These are phyloP conservation scores for Cryptococcus deneoformans DNA, from an alignment of 1,284 basidiomycete genomes.

Conservation along the genomic window DNA sequence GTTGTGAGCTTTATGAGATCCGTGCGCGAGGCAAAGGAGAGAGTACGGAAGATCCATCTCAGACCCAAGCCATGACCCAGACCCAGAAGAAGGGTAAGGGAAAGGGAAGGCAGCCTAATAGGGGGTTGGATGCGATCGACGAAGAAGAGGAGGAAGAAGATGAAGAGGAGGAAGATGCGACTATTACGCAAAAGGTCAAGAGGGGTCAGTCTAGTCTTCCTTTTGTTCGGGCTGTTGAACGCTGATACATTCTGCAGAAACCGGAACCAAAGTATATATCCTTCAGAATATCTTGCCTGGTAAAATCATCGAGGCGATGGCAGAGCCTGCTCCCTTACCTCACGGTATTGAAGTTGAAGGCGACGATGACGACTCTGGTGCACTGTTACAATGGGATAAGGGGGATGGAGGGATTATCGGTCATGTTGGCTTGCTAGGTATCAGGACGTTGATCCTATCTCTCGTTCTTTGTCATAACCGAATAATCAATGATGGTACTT, in stretches of 20 bases:
- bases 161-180: constrained; percentile 16
- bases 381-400: constrained; percentile 44
- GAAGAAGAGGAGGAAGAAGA: constrained; percentile 26
- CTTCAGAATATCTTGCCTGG: constrained; percentile 39
- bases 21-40: constrained; percentile 10
- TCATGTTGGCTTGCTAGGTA: constrained; percentile 38
- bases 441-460: constrained; percentile 44
- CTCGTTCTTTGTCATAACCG: constrained; percentile 39
- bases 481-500: constrained; percentile 39
- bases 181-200: constrained; percentile 2
- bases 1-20: constrained; percentile 45
- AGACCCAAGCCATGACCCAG: constrained; percentile 8
- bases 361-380: constrained; percentile 36
- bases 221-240: neutral
- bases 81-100: constrained; percentile 26
- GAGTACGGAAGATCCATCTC: constrained; percentile 3
- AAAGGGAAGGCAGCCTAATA: constrained; percentile 13
- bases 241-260: constrained; percentile 6
- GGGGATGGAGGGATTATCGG: constrained; percentile 35
- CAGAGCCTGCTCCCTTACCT: constrained; percentile 26
- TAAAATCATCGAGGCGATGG: constrained; percentile 26
- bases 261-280: constrained; percentile 30
- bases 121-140: constrained; percentile 14
- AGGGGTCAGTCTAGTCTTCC: constrained; percentile 14
- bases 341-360: constrained; percentile 12